Evolutionary conservation across 108 stramenopile species (phyloP), one percentile per base, ranked within the genome.

Genomic region (Skeletonema costatum): DNA sequence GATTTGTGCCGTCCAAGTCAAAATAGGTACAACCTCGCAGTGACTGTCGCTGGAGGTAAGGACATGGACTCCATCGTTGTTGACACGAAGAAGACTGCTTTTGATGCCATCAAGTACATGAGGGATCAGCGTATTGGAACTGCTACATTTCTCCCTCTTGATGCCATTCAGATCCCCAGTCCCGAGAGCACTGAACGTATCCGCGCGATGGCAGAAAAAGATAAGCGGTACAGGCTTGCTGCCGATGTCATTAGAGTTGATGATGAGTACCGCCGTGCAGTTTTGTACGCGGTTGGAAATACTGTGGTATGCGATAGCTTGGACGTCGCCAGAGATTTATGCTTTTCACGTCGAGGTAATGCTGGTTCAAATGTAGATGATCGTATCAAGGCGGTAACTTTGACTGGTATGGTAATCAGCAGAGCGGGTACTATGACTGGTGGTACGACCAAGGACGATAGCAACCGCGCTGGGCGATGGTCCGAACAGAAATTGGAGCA

Each of bases 351-450:
- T 50, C 32, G 71, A 31, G 62, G 71, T 17, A 76, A 67, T 13
- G 70, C 70, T 35, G 76, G 78, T 12, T 3, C 31, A 36, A 78
- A 53, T 33, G 67, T 60, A 3, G 81, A 88, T 29, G 75, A 83
- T 63, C 71, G 89, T n/a, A 74, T 97, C 88, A 98, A 98, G 82
- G 98, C 97, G 5, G 98, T 99, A 50, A 98, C 98, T 5, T 36
- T 98, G 32, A 90, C 84, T 32, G 99, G 99, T 8, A 90, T 92
- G 33, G 93, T 98, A 59, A 98, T 99, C 70, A 89, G 89, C 85
- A 99, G 98, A 84, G 94, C 96, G 12, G 99, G 98, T 32, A 97
- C 96, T 60, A 99, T 99, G 97, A 99, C 98, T 7, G 99, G 99
- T 7, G 99, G 99, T 60, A 86, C 89, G 13, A 84, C 89, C 32